Percentiles rank a stretch among this genome's conserved stretches.
Conservation (phyloP, 495 filamentous ascomycete genomes). For the Talaromyces wortmannii region DNA sequence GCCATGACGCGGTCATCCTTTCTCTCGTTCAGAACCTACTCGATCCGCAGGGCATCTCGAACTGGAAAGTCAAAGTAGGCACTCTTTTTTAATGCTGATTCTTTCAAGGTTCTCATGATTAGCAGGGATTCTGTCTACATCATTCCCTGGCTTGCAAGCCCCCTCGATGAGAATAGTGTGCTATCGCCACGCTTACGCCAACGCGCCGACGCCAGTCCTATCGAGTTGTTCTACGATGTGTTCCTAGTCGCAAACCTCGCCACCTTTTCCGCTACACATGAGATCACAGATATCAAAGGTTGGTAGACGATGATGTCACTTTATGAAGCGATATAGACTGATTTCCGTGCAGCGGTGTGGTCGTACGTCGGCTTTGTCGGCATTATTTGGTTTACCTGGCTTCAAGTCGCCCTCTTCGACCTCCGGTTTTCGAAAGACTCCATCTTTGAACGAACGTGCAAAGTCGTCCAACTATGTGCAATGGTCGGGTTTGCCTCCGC, state of each 20-base stretch:
- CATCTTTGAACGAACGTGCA: constrained; percentile 58
- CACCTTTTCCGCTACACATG: constrained; percentile 53
- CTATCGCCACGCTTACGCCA: constrained; percentile 19
- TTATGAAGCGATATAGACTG: too few relatives aligned
- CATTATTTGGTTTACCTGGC: constrained; percentile 69
- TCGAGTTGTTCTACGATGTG: constrained; percentile 63
- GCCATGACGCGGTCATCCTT: constrained; percentile 6
- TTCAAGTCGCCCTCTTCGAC: constrained; percentile 61
- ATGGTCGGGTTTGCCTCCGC: constrained; percentile 62
- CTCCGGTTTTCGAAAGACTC: constrained; percentile 62
- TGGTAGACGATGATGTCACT: not conserved
- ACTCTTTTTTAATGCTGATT: not conserved
- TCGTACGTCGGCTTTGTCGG: constrained; percentile 58
- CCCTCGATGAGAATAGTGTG: constrained; percentile 19
- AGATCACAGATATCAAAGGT: constrained; percentile 42
- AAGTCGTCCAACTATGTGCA: constrained; percentile 53
- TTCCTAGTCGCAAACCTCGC: constrained; percentile 64
- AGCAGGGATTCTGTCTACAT: not conserved
- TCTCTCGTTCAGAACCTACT: constrained; percentile 6
- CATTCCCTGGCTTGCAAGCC: constrained; percentile 27
- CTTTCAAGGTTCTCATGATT: not conserved
- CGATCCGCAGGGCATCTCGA: constrained; percentile 3
- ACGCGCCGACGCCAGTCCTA: constrained; percentile 41
- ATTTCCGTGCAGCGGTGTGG: constrained; percentile 21
- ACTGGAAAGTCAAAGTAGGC: not conserved